Conservation (phyloP, 2,329 filamentous ascomycete genomes). For the Ambrosiella beaveri region DNA sequence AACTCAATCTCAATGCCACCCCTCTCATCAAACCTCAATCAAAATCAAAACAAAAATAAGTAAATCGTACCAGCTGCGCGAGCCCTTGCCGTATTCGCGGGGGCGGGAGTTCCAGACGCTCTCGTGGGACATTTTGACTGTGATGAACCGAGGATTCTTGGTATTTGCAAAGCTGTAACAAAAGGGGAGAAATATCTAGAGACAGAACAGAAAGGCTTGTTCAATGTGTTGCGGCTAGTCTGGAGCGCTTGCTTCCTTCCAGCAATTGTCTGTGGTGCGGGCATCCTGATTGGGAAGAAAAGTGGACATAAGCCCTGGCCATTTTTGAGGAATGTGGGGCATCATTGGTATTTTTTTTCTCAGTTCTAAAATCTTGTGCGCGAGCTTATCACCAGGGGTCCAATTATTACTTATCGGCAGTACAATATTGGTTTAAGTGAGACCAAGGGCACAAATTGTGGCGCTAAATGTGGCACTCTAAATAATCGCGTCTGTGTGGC, state of each 20-base stretch:
- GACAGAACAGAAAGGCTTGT: slow-evolving; percentile 12
- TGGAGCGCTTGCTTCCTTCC: not conserved
- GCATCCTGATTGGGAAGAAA: slow-evolving; percentile 10
- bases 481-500: not conserved
- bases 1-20: not conserved
- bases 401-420: slow-evolving; percentile 1
- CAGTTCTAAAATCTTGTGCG: slow-evolving; percentile 8
- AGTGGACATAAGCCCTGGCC: slow-evolving; percentile 12
- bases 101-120: slow-evolving; percentile 98
- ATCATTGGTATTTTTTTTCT: slow-evolving; percentile 3
- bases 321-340: slow-evolving; percentile 6
- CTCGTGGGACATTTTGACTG: slow-evolving; percentile 55
- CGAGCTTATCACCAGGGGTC: slow-evolving; percentile 6
- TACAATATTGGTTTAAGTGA: not conserved
- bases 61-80: slow-evolving; percentile 66
- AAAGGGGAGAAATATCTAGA: slow-evolving; percentile 10
- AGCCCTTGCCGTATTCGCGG: slow-evolving; percentile 92
- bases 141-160: slow-evolving; percentile 16
- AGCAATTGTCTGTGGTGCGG: slow-evolving; percentile 6
- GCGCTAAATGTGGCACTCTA: not conserved
- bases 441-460: not conserved
- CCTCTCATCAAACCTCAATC: not conserved
- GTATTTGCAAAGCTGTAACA: slow-evolving; percentile 12
- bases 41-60: not conserved
- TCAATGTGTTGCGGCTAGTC: slow-evolving; percentile 8